Evolutionary conservation across 2,329 filamentous ascomycete species (phyloP).

Genomic region (Lecanicillium sp.): DNA sequence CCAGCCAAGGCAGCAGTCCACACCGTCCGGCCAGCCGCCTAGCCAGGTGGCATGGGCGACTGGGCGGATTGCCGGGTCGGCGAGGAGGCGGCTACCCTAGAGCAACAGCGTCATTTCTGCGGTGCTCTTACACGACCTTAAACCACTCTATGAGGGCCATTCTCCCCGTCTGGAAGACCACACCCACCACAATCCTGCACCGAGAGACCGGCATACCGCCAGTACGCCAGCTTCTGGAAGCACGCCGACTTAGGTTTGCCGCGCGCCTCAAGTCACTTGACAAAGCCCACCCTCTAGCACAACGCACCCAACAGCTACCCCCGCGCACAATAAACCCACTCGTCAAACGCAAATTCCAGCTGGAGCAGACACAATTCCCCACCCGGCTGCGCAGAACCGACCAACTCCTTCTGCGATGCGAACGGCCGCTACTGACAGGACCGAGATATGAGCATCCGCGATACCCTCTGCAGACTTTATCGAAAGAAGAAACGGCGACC

Average conservation of each 20-base stretch:
- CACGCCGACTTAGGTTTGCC: constrained; percentile 9
- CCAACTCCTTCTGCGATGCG: constrained; percentile 11
- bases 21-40: not conserved
- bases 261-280: constrained; percentile 17
- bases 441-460: constrained; percentile 1
- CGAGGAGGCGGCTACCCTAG: not conserved
- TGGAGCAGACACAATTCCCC: constrained; percentile 13
- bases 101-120: too few species aligned
- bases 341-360: constrained; percentile 6
- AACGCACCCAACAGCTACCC: constrained; percentile 5
- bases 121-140: too few species aligned
- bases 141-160: not conserved
- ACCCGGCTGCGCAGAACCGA: constrained; percentile 6
- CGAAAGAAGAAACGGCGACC: constrained; percentile 14
- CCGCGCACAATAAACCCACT: not conserved
- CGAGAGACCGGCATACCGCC: not conserved
- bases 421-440: constrained; percentile 3
- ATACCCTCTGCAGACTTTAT: constrained; percentile 9
- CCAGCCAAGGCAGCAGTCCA: not conserved
- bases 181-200: not conserved
- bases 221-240: not conserved
- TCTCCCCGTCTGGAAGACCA: not conserved
- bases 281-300: constrained; percentile 16
- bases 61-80: not conserved
- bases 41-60: not conserved